Evolutionary conservation across 148 eudicot species (phyloP).

Genomic region (Persicaria maculosa): DNA sequence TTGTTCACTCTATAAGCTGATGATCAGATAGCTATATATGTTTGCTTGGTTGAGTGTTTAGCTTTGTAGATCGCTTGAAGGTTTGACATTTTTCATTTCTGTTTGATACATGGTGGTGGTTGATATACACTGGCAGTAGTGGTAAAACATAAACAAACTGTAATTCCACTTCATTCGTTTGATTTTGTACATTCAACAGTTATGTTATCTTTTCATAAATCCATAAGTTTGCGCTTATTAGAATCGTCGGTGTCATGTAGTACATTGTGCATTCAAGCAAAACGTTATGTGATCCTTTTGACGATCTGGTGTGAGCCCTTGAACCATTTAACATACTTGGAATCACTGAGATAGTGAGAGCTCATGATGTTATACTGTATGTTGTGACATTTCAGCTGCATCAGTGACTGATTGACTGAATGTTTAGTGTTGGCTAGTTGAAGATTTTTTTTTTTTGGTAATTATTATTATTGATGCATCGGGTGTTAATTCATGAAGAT

Average conservation of each 20-base stretch:
- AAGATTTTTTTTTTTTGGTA: background rate
- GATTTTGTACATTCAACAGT: background rate
- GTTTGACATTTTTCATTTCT: background rate
- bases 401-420: background rate
- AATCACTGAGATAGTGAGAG: background rate
- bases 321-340: background rate
- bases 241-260: background rate
- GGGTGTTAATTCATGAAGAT: background rate
- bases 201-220: background rate
- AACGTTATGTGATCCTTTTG: background rate
- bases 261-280: background rate
- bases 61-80: background rate
- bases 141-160: background rate
- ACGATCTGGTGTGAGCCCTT: background rate
- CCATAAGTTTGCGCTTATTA: background rate
- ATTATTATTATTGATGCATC: background rate
- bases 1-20: background rate
- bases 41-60: background rate
- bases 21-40: background rate
- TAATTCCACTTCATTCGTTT: background rate
- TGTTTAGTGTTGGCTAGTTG: background rate
- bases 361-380: background rate
- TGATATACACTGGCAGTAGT: background rate
- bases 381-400: background rate
- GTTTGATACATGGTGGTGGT: background rate